Evolutionary conservation across 78 protist species (phyloP), one percentile per base, ranked within the genome.

Genomic region (Polysphondylium violaceum): DNA sequence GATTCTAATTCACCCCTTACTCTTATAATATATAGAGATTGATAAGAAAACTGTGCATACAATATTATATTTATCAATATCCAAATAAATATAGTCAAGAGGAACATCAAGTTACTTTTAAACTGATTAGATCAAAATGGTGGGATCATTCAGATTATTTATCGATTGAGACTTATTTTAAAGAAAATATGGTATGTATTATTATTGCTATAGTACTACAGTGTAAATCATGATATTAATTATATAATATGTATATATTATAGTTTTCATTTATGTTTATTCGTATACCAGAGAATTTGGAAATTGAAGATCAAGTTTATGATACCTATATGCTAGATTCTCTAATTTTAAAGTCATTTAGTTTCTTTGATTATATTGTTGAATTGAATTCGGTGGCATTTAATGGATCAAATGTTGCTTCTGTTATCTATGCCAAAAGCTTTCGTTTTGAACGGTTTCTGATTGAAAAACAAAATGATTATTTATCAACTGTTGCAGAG

Each of bases 261-360:
- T 60, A 60, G 78, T 72, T 72, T 51, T 50, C 78, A 50, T 72
- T 72, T 51, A 72, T 72, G 44, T 50, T 72, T 0, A 55, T 50
- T 29, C 51, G 44, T 19, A n/a, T 50, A 14, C 78, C 78, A 50
- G 25, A 33, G 0, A 16, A 29, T 41, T 9, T 21, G 5, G 59
- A 16, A 33, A 33, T 27, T 35, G 21, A 50, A 2, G 3, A 56
- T 56, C 33, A 25, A 19, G 27, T 50, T 21, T 72, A 50, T 33
- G 16, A 31, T 43, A 31, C 23, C 21, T 4, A 72, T 7, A 33
- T 72, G 14, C n/a, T 43, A 21, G 43, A 72, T 16, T 17, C 33
- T 17, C 31, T 36, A 21, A 72, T 72, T 29, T 44, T 72, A 19
- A 31, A 27, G 51, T 43, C 78, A 72, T 27, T 50, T 29, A 6